Base-by-base conservation (phyloP, 1,139 yeast species). In the Ashbya aceris region DNA sequence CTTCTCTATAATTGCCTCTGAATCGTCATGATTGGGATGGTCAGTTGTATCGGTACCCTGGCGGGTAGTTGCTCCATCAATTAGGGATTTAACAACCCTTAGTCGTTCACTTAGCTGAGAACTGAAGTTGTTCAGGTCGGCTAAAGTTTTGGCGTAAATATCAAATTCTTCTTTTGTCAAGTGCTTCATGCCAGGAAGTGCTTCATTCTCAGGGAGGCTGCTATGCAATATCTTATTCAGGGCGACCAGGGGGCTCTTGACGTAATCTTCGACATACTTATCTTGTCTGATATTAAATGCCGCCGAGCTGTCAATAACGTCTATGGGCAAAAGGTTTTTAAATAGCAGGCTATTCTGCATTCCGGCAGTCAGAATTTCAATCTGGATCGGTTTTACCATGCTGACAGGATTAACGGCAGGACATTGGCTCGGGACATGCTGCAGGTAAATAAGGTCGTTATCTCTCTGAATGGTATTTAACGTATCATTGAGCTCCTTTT, bases 401-500 rank as follows among this genome's bases (percentile, higher is more conserved):
- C 73, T 60, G 0, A 76, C 79, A 1, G 75, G 71, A 0, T 65
- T 58, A 4, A 80, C 65, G 0, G 66, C 56, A 1, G 76, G 66
- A 4, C 79, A 54, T 2, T 69, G 67, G 0, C 61, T 49, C 3
- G 95, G 94, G 0, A 86, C 78, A 1, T 68, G 62, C 48, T 82
- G 79, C 37, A 83, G 62, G 60, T 85, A 85, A 4, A 87, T 78
- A 53, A 86, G 67, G 54, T 85, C 91, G 56, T 87, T 87, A 50
- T 87, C 96, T 52, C 78, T 73, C 50, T 83, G 87, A 0, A 89
- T 77, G 1, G 73, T 66, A 11, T 66, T 62, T n/a, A 80, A 58
- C 1, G 71, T 67, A 1, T 68, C 68, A 4, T 62, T 56, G 1
- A 83, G 68, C 5, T 71, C 69, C 2, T 59, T 60, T 2, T 60